phyloP scores from a whole-genome alignment of 805 yeast genomes.

The Torulaspora franciscae region DNA sequence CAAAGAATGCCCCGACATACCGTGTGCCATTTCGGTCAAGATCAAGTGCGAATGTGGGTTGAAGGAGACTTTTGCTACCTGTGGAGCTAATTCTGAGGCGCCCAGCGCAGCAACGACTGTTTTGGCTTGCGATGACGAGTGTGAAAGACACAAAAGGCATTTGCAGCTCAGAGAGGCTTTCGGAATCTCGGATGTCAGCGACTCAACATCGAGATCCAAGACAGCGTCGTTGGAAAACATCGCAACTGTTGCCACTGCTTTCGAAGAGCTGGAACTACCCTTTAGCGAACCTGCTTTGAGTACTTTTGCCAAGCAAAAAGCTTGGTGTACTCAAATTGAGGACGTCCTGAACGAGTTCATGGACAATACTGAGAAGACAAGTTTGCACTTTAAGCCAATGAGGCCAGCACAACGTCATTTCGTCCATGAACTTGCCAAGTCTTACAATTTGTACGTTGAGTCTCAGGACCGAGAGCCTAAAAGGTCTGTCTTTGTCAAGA shows the following conservation, averaged over 20 bases:
- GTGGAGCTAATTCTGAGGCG: slow-evolving; percentile 48
- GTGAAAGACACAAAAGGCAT: slow-evolving; percentile 58
- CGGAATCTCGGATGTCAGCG: slow-evolving; percentile 25
- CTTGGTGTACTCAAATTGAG: slow-evolving; percentile 70
- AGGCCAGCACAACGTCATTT: slow-evolving; percentile 60
- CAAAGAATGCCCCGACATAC: slow-evolving; percentile 47
- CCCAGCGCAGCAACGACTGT: slow-evolving; percentile 35
- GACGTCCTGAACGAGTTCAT: slow-evolving; percentile 46
- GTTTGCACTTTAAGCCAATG: slow-evolving; percentile 71
- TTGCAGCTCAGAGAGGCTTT: slow-evolving; percentile 61
- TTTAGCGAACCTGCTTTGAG: slow-evolving; percentile 46
- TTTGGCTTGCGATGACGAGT: slow-evolving; percentile 65
- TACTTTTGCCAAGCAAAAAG: slow-evolving; percentile 49
- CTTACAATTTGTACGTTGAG: slow-evolving; percentile 57
- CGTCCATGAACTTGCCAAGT: slow-evolving; percentile 59
- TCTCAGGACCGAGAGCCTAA: slow-evolving; percentile 81
- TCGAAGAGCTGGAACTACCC: slow-evolving; percentile 32
- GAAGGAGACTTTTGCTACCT: slow-evolving; percentile 42
- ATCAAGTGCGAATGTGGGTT: slow-evolving; percentile 66
- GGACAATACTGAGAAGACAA: slow-evolving; percentile 37
- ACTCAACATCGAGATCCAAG: slow-evolving; percentile 4
- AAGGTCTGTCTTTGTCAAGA: slow-evolving; percentile 60
- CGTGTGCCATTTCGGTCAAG: slow-evolving; percentile 49
- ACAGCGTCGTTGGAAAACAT: slow-evolving; percentile 15
- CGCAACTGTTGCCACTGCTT: slow-evolving; percentile 24